Conservation (phyloP, 2,329 filamentous ascomycete species). For the Fusarium poae region DNA sequence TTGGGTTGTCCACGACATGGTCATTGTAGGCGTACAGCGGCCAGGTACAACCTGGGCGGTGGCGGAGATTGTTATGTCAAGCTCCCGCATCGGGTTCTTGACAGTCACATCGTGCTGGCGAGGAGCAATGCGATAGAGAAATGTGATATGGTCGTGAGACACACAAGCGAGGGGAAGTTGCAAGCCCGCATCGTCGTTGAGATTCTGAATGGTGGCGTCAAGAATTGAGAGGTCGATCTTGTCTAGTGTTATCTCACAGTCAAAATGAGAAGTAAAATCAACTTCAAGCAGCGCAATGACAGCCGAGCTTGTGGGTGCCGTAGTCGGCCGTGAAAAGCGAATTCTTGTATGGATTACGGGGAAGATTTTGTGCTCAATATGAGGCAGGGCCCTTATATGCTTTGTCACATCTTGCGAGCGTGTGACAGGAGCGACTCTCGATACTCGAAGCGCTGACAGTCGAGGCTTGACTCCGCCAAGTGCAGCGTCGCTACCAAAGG, state of each 20-base stretch:
- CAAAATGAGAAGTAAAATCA: slow-evolving; percentile 78
- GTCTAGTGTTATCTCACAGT: slow-evolving; percentile 74
- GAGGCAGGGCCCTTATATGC: slow-evolving; percentile 73
- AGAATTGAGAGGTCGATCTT: slow-evolving; percentile 69
- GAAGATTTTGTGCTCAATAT: slow-evolving; percentile 72
- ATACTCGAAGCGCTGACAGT: slow-evolving; percentile 80
- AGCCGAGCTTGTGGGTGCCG: slow-evolving; percentile 68
- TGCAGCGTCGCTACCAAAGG: slow-evolving; percentile 75
- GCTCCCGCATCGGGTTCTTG: slow-evolving; percentile 64
- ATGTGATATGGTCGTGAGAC: slow-evolving; percentile 80
- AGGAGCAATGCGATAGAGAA: slow-evolving; percentile 76
- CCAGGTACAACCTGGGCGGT: slow-evolving; percentile 67
- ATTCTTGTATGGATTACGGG: slow-evolving; percentile 80
- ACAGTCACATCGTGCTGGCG: slow-evolving; percentile 59
- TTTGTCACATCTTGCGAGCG: slow-evolving; percentile 71
- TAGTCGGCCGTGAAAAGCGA: slow-evolving; percentile 75
- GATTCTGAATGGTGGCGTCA: slow-evolving; percentile 70
- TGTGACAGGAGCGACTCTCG: slow-evolving; percentile 77
- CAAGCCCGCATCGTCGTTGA: slow-evolving; percentile 64
- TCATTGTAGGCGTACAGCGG: slow-evolving; percentile 70
- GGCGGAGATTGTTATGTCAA: slow-evolving; percentile 73
- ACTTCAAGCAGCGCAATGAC: slow-evolving; percentile 79
- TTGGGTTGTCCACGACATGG: slow-evolving; percentile 75
- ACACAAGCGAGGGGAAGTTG: slow-evolving; percentile 71
- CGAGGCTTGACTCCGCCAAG: slow-evolving; percentile 73